Evolutionary conservation across 129 eudicot genomes (phyloP).

Genomic region (Flaveria brownii): DNA sequence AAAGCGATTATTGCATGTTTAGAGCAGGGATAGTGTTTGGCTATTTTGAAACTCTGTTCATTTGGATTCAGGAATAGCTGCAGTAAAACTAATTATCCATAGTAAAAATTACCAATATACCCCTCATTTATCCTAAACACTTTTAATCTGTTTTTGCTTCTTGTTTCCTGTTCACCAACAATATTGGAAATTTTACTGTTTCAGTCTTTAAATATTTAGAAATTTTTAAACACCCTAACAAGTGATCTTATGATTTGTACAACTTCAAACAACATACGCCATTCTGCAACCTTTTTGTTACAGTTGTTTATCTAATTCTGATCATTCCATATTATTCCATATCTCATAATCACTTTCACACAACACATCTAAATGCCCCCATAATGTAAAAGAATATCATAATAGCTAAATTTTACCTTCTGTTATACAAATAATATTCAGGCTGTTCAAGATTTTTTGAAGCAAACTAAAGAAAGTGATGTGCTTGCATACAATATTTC

Average conservation of each 20-base stretch:
- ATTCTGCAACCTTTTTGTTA: background rate
- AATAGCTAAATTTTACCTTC: background rate
- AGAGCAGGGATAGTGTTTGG: background rate
- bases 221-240: background rate
- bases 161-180: background rate
- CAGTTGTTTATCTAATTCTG: background rate
- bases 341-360: background rate
- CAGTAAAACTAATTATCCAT: background rate
- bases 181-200: background rate
- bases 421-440: slow-evolving; percentile 33
- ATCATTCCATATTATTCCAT: background rate
- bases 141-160: background rate
- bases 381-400: background rate
- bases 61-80: background rate
- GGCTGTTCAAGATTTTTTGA: slow-evolving; percentile 78
- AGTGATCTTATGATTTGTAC: background rate
- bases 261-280: background rate
- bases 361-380: background rate
- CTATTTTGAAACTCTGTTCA: background rate
- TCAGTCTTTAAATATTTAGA: background rate
- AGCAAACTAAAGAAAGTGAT: slow-evolving; percentile 61
- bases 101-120: background rate
- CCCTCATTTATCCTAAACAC: background rate
- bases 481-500: slow-evolving; percentile 37
- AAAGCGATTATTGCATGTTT: background rate